Evolutionary conservation across 805 yeast species (phyloP), one percentile per base, ranked within the genome.

Genomic region (Metschnikowia gruessii): DNA sequence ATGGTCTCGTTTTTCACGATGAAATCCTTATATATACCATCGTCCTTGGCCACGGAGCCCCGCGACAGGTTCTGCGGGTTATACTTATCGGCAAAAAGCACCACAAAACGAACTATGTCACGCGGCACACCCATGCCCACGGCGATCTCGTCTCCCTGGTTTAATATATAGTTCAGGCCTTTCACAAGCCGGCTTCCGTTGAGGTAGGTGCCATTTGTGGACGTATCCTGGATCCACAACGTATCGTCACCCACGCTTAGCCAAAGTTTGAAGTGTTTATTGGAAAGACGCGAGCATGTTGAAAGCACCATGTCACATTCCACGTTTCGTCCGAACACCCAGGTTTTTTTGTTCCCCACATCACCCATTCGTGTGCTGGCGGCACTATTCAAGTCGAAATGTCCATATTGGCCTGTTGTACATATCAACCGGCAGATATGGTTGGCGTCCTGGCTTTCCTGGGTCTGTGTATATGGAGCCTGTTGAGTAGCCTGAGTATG

Each of bases 141-240:
- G 1, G 91, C 79, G 32, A 94, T 85, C 60, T 89, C 96, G 65
- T 94, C 99, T 4, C 98, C 98, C 61, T 89, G 96, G 37, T 83
- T 82, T 32, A 94, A 65, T 46, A 92, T 80, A 62, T 87, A 88
- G 58, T 88, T 87, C 40, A 85, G 80, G 17, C 86, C 86, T 59
- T 84, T 86, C 19, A 83, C 87, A 16, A 92, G 65, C 42, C 88
- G 74, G 32, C 75, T 75, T 28, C 83, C 83, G 68, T 92, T 94
- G 40, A 92, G 68, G 73, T 81, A 85, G 0, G 99, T 94, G 7
- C 99, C 99, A 68, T 94, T 94, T 2, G 98, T 92, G 1, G 96
- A 86, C 2, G 75, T 65, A 64, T 91, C 97, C 61, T 79, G 81
- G 46, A 83, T 72, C 83, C 83, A 78, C 38, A 79, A 50, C 11